These are phyloP conservation scores for Arctium lappa DNA, from an alignment of 129 eudicot species.

Conservation along the genomic window DNA sequence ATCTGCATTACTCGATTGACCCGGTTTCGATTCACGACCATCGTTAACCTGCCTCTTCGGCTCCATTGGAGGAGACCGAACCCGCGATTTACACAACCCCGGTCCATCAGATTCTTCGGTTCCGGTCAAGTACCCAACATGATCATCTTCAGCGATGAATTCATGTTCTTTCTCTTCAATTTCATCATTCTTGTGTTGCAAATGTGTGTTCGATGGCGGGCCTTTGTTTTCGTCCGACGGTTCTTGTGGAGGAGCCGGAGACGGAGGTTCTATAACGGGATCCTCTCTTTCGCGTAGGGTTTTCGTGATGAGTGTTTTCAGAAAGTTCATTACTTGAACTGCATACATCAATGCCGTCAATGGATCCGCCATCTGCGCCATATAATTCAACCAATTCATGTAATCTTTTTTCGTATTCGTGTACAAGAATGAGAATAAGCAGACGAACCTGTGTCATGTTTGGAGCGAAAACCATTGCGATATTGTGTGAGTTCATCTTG, in stretches of 20 bases:
- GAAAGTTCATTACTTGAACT: constrained; percentile 93
- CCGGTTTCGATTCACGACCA: constrained; percentile 12
- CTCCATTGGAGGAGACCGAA: constrained; percentile 11
- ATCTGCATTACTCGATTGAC: constrained; percentile 21
- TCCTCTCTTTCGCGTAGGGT: constrained; percentile 62
- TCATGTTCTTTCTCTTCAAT: constrained; percentile 15
- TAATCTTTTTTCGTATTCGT: background rate
- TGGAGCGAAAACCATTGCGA: constrained; percentile 95
- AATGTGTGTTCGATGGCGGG: constrained; percentile 28
- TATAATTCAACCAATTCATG: background rate
- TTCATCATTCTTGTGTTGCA: constrained; percentile 17
- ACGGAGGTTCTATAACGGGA: constrained; percentile 29
- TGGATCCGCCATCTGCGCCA: constrained; percentile 56
- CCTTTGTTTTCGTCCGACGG: constrained; percentile 62
- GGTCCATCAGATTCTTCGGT: constrained; percentile 48
- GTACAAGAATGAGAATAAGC: background rate
- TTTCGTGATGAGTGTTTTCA: constrained; percentile 69
- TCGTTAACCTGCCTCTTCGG: constrained; percentile 16
- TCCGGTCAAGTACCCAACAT: constrained; percentile 27
- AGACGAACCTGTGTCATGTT: constrained; percentile 84
- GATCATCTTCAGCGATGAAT: constrained; percentile 33
- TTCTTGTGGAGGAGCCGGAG: constrained; percentile 30
- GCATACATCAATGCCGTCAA: constrained; percentile 86
- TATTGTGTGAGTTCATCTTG: constrained; percentile 89
- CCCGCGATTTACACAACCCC: constrained; percentile 27